Conservation (phyloP, 73 alveolate species). For the Paramecium sonneborni region DNA sequence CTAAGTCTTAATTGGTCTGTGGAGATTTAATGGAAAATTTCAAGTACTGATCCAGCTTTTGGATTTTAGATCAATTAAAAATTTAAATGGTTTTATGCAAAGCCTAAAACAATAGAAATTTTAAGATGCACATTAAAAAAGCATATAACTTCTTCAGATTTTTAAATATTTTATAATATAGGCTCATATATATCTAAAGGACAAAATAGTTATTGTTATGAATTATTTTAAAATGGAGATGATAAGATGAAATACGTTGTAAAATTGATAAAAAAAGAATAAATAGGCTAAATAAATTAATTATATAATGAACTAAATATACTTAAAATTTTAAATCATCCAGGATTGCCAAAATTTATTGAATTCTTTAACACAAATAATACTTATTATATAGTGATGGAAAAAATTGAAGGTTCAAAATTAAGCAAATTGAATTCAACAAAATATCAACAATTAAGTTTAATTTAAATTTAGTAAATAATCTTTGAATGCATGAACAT, state of each 20-base stretch:
- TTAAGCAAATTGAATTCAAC: neutral
- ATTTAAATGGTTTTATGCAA: slow-evolving; percentile 29
- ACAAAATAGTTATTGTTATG: neutral
- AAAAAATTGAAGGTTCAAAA: neutral
- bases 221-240: neutral
- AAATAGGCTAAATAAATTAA: neutral
- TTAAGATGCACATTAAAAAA: neutral
- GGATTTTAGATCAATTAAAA: neutral
- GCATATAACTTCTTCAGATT: neutral
- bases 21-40: neutral
- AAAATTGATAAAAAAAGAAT: neutral
- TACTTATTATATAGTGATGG: neutral
- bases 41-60: neutral
- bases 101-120: neutral
- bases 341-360: neutral
- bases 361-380: neutral
- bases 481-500: neutral
- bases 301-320: neutral
- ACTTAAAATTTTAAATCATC: neutral
- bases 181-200: neutral
- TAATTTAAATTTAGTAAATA: neutral
- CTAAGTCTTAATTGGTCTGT: neutral
- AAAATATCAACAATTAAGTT: neutral
- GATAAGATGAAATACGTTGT: neutral
- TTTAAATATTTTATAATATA: neutral